Conservation (phyloP, 352 stramenopile genomes). For the Globisporangium radiosum region DNA sequence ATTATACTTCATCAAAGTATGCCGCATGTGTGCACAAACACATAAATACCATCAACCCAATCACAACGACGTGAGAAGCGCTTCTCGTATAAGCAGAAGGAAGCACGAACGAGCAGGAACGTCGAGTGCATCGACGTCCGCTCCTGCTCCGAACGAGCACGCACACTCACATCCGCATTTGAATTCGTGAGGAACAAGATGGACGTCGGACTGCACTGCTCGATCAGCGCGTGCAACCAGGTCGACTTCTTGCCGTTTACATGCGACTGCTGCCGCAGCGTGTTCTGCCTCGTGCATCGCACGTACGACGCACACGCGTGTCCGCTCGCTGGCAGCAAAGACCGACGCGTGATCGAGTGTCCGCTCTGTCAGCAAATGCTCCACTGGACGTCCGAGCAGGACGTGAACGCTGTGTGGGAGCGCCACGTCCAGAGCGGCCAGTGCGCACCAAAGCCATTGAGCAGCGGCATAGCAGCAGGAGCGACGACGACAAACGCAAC, state of each 20-base stretch:
- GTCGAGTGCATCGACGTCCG: too few species aligned
- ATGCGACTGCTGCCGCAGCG: slow-evolving; percentile 72
- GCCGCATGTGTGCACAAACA: too few species aligned
- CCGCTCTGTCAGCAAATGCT: slow-evolving; percentile 62
- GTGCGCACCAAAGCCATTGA: slow-evolving; percentile 20
- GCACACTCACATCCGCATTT: not conserved
- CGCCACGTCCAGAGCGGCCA: slow-evolving; percentile 50
- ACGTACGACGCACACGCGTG: slow-evolving; percentile 75
- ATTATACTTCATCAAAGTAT: too few species aligned
- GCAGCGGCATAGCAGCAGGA: slow-evolving; percentile 2
- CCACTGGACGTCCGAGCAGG: slow-evolving; percentile 62
- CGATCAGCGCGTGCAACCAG: slow-evolving; percentile 54
- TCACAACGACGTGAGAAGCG: too few species aligned
- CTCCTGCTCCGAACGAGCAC: too few species aligned
- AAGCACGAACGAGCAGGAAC: too few species aligned
- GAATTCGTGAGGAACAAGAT: slow-evolving; percentile 16
- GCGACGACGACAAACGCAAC: not conserved
- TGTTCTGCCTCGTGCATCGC: slow-evolving; percentile 84
- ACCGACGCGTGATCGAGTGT: slow-evolving; percentile 66
- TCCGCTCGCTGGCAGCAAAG: slow-evolving; percentile 46
- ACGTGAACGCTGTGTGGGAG: slow-evolving; percentile 74
- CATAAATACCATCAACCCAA: too few species aligned
- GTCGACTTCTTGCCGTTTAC: slow-evolving; percentile 84
- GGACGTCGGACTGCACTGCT: slow-evolving; percentile 73
- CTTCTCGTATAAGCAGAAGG: too few species aligned